These are phyloP conservation scores for Stipa capillata DNA, from an alignment of 176 grass and related monocot genomes.

Conservation along the genomic window DNA sequence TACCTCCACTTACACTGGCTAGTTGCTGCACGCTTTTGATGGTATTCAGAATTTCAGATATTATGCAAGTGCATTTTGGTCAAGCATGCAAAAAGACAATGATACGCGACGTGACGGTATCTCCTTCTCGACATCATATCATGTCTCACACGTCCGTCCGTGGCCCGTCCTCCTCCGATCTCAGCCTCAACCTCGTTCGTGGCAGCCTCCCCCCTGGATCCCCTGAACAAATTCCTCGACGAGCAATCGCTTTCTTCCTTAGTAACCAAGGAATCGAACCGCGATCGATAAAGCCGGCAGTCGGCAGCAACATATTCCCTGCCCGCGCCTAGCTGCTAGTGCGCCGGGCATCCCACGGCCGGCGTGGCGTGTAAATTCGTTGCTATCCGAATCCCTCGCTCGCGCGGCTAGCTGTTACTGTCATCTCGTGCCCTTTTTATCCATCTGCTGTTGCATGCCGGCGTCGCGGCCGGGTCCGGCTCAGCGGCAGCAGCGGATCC, in stretches of 20 bases:
- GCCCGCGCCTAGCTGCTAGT: neutral
- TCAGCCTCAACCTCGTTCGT: neutral
- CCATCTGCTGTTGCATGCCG: neutral
- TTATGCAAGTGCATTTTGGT: neutral
- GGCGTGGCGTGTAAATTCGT: conserved; percentile 21
- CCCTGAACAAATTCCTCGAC: conserved; percentile 29
- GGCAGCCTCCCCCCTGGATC: neutral
- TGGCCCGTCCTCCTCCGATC: neutral
- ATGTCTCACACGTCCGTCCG: too few relatives aligned
- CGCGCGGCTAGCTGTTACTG: neutral
- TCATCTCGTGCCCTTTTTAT: neutral
- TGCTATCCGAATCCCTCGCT: neutral
- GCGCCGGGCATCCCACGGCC: conserved; percentile 32
- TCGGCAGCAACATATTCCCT: neutral
- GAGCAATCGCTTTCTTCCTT: neutral
- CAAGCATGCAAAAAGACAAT: neutral
- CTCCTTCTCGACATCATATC: neutral
- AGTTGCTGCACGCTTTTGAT: neutral
- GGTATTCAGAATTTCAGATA: too few relatives aligned
- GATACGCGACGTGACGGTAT: neutral
- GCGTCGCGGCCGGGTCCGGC: neutral
- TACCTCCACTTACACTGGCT: neutral
- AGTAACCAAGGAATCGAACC: conserved; percentile 18
- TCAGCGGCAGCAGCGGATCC: neutral
- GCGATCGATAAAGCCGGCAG: conserved; percentile 2